Evolutionary conservation across 495 filamentous ascomycete genomes (phyloP).

Genomic region (Xylaria flabelliformis): DNA sequence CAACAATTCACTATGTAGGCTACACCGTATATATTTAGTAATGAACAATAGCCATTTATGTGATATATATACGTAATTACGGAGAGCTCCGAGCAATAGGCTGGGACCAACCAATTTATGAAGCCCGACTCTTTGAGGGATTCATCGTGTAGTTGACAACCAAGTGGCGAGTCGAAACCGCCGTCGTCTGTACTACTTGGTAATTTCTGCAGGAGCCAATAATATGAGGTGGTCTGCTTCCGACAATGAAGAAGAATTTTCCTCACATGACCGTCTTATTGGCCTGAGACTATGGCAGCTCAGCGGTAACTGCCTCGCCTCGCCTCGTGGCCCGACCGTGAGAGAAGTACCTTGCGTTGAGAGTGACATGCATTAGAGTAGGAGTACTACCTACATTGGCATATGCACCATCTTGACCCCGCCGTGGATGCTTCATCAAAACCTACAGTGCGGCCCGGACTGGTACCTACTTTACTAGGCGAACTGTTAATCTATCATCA

Average conservation of each 20-base stretch:
- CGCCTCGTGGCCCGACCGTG: constrained; percentile 13
- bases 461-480: not conserved
- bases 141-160: not conserved
- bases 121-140: not conserved
- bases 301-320: constrained; percentile 11
- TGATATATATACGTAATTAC: not conserved
- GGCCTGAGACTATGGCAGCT: not conserved
- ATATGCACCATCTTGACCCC: constrained; percentile 1
- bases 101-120: not conserved
- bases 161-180: not conserved
- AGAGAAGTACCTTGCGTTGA: constrained; percentile 25
- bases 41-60: not conserved
- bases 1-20: too few relatives aligned
- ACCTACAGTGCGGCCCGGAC: constrained; percentile 1
- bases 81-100: not conserved
- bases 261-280: not conserved
- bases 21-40: not conserved
- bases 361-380: constrained; percentile 16
- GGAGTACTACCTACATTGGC: constrained; percentile 12
- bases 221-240: not conserved
- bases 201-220: constrained; percentile 6
- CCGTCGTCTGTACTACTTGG: constrained; percentile 1
- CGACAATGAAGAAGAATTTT: not conserved
- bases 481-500: constrained; percentile 9
- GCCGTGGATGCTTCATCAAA: not conserved